Evolutionary conservation across 805 yeast genomes (phyloP).

Genomic region (Spathaspora girioi): DNA sequence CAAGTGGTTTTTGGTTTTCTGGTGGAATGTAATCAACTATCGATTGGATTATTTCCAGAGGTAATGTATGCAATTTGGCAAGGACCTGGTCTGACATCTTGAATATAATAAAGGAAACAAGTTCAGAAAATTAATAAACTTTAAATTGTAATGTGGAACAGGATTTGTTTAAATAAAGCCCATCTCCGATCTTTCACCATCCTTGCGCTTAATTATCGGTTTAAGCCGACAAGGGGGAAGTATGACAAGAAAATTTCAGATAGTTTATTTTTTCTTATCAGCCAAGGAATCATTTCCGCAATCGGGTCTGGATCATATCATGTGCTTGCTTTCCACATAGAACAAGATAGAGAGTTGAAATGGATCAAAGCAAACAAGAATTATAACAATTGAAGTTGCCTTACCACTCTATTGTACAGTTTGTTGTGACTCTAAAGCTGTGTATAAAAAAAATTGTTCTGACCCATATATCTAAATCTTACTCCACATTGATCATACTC

Average conservation of each 20-base stretch:
- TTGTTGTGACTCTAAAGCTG: too few species aligned
- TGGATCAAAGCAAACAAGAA: too few species aligned
- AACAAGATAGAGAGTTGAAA: too few species aligned
- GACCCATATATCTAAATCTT: too few species aligned
- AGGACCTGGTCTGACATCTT: not conserved
- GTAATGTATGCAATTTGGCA: constrained; percentile 1
- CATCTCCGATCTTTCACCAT: not conserved
- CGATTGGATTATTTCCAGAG: constrained; percentile 1
- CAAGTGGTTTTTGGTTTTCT: not conserved
- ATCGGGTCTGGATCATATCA: not conserved
- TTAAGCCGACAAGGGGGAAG: not conserved
- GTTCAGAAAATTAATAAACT: not conserved
- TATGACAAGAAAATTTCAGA: not conserved
- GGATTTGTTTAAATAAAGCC: not conserved
- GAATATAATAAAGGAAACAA: not conserved
- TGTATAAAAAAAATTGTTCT: too few species aligned
- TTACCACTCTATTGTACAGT: too few species aligned
- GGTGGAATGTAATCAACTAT: constrained; percentile 1
- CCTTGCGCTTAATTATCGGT: not conserved
- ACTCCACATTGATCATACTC: too few species aligned
- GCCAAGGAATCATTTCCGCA: not conserved
- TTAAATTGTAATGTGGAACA: too few species aligned
- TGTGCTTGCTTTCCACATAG: too few species aligned
- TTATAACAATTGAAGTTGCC: too few species aligned
- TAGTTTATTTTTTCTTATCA: not conserved